Evolutionary conservation across 148 eudicot genomes (phyloP).

Genomic region (Chenopodium formosanum): DNA sequence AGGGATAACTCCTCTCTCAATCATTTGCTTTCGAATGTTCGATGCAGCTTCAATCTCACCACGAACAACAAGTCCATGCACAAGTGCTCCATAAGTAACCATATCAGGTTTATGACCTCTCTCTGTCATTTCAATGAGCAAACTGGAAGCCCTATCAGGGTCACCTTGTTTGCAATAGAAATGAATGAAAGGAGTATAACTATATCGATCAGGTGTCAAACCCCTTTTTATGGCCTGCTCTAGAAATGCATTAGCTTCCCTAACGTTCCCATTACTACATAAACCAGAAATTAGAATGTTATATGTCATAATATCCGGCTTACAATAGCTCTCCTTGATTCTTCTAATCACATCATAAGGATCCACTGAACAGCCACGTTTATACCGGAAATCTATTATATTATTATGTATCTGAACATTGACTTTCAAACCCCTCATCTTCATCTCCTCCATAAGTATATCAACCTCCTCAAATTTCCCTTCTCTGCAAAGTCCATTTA

Average conservation of each 20-base stretch:
- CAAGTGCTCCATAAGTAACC: conserved; percentile 74
- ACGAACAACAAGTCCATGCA: conserved; percentile 67
- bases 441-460: conserved; percentile 69
- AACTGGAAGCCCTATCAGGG: conserved; percentile 55
- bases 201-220: conserved; percentile 54
- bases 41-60: conserved; percentile 77
- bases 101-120: conserved; percentile 65
- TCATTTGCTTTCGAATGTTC: conserved; percentile 57
- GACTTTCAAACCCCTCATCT: conserved; percentile 50
- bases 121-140: conserved; percentile 66
- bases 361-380: conserved; percentile 46
- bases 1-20: conserved; percentile 59
- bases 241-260: conserved; percentile 61
- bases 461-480: conserved; percentile 60
- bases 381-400: conserved; percentile 57
- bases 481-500: conserved; percentile 59
- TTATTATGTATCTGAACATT: conserved; percentile 64
- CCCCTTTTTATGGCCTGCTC: conserved; percentile 46
- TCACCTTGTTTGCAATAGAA: conserved; percentile 57
- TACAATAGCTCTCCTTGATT: conserved; percentile 51
- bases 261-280: conserved; percentile 56
- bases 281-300: conserved; percentile 60
- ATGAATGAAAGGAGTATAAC: conserved; percentile 74
- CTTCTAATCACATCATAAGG: conserved; percentile 47
- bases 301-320: conserved; percentile 73